Conservation (phyloP, 306 rosid genomes). For the Calophaca sinica region DNA sequence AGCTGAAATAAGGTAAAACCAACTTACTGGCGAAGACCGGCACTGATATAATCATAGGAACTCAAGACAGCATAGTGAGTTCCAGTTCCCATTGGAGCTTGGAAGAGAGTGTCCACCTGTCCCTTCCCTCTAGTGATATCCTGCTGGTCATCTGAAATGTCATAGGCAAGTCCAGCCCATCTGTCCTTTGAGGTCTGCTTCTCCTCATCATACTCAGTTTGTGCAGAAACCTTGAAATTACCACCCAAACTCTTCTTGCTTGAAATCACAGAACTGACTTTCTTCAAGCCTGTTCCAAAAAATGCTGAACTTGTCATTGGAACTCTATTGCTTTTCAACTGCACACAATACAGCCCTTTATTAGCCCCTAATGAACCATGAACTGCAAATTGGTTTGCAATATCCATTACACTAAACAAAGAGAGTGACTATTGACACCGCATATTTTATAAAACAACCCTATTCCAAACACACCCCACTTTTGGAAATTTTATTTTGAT, state of each 20-base stretch:
- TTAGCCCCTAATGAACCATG: slow-evolving; percentile 29
- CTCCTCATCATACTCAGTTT: slow-evolving; percentile 57
- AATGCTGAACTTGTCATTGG: slow-evolving; percentile 57
- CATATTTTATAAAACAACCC: too few relatives aligned
- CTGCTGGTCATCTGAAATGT: slow-evolving; percentile 88
- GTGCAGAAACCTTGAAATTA: slow-evolving; percentile 56
- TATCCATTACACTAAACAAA: neutral
- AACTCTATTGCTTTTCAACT: slow-evolving; percentile 53
- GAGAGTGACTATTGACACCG: too few relatives aligned
- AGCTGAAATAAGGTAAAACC: neutral
- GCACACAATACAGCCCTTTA: slow-evolving; percentile 29
- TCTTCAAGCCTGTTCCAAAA: slow-evolving; percentile 60
- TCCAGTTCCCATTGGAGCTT: slow-evolving; percentile 73
- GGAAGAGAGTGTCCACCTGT: slow-evolving; percentile 78
- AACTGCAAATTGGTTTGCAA: slow-evolving; percentile 17
- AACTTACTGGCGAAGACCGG: slow-evolving; percentile 81
- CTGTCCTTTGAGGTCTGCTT: slow-evolving; percentile 73
- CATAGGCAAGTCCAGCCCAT: slow-evolving; percentile 84
- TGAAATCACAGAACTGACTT: slow-evolving; percentile 39
- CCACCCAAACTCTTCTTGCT: slow-evolving; percentile 44
- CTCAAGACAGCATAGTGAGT: slow-evolving; percentile 85
- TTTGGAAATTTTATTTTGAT: too few relatives aligned
- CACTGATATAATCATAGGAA: slow-evolving; percentile 76
- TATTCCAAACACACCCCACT: too few relatives aligned
- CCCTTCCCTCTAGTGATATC: slow-evolving; percentile 92